Evolutionary conservation across 2,329 filamentous ascomycete genomes (phyloP), one percentile per base, ranked within the genome.

Genomic region (Xylariaceae sp.): DNA sequence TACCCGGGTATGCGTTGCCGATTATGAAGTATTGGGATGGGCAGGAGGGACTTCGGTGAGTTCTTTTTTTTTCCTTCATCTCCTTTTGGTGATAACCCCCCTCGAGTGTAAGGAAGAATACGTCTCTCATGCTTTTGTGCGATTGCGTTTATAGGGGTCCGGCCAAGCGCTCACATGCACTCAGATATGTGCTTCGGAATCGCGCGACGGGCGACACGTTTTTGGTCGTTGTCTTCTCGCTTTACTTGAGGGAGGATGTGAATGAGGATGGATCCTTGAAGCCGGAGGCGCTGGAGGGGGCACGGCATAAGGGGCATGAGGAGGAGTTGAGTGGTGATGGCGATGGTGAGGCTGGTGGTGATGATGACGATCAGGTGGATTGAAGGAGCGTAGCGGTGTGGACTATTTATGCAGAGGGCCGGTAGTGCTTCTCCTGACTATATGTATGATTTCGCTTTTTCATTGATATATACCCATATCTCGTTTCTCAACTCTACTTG

Each of bases 121-220:
- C 39, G 56, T 66, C 60, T 70, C 66, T 70, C 68, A 69, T 68
- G 41, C 58, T 18, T 50, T 51, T 35, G 55, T 52, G 23, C 23
- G 23, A 30, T 30, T 30, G 23, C 53, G 41, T 18, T 52, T 15
- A 15, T 64, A 74, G 69, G 68, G 58, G 67, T 59, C 69, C 65
- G 55, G 70, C 65, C 68, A 82, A 84, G 72, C 89, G 89, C 80
- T 88, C 89, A 78, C 90, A 95, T 76, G 82, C 86, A 66, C 83
- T 95, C 76, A 92, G 92, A 82, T 97, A 97, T 75, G 90, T 95
- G 60, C 82, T 97, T 70, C 93, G 92, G 71, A 89, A 97, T 74
- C 85, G 84, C 61, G 74, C 79, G 18, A 93, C 89, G 0, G 83
- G 83, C 52, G 82, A 89, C 39, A 82, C 90, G 13, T 90, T 96